These are phyloP conservation scores for Prunus persica DNA, from an alignment of 306 rosid species.

Conservation along the genomic window Prunus_persica_NCBIv2 NC_034014.1:18259001-18259500, in stretches of 20 bases:
- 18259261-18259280: not conserved
- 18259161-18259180: slow-evolving; percentile 21
- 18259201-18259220: slow-evolving; percentile 64
- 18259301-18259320: not conserved
- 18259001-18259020: slow-evolving; percentile 80
- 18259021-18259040: slow-evolving; percentile 85
- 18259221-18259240: slow-evolving; percentile 82
- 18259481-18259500: too few relatives aligned
- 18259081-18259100: not conserved
- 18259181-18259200: slow-evolving; percentile 55
- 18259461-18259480: rapidly evolving
- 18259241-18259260: not conserved
- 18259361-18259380: too few relatives aligned
- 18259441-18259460: rapidly evolving
- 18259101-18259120: slow-evolving; percentile 41
- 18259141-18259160: slow-evolving; percentile 20
- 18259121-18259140: slow-evolving; percentile 26
- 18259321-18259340: too few relatives aligned
- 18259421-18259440: too few relatives aligned
- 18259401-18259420: too few relatives aligned
- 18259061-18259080: not conserved
- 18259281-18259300: not conserved
- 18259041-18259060: slow-evolving; percentile 48
- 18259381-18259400: too few relatives aligned
- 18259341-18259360: too few relatives aligned